These are phyloP conservation scores for Bipolaris zeicola DNA, from an alignment of 2,329 filamentous ascomycete genomes.

Conservation along the genomic window DNA sequence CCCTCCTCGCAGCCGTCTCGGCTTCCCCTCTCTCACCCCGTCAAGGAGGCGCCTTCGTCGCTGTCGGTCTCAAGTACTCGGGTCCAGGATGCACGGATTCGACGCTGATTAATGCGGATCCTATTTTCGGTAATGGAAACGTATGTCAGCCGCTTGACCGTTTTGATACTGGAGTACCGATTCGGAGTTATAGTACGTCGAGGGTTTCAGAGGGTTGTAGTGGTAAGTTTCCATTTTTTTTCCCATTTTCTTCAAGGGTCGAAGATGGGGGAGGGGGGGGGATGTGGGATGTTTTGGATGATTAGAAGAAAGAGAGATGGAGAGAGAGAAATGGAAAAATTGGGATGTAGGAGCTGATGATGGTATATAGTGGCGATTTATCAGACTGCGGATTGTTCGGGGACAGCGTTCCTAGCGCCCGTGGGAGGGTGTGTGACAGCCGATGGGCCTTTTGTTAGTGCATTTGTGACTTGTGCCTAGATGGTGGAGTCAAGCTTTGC, in stretches of 20 bases:
- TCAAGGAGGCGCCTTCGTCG: constrained; percentile 10
- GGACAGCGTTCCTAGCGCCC: constrained; percentile 9
- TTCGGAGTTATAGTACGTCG: constrained; percentile 19
- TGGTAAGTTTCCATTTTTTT: neutral
- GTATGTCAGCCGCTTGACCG: constrained; percentile 22
- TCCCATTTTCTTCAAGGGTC: neutral
- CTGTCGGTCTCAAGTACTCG: constrained; percentile 22
- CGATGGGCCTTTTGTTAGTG: constrained; percentile 13
- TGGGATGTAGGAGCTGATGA: neutral
- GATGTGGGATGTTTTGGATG: neutral
- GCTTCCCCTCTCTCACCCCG: neutral
- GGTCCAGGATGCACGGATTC: constrained; percentile 16
- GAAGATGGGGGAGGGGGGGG: neutral
- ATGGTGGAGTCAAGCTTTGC: neutral
- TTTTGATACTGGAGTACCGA: constrained; percentile 3
- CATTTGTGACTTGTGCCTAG: constrained; percentile 12
- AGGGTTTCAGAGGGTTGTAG: neutral
- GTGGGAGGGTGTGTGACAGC: constrained; percentile 14
- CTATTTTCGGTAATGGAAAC: constrained; percentile 22
- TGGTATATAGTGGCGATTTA: constrained; percentile 9
- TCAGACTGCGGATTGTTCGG: constrained; percentile 5
- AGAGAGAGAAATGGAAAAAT: neutral
- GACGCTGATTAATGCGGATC: constrained; percentile 21
- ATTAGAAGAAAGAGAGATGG: no score
- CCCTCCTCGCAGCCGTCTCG: neutral